Base-by-base conservation (phyloP, 192 early-diverging fungal genomes). In the Thamnidium elegans region DNA sequence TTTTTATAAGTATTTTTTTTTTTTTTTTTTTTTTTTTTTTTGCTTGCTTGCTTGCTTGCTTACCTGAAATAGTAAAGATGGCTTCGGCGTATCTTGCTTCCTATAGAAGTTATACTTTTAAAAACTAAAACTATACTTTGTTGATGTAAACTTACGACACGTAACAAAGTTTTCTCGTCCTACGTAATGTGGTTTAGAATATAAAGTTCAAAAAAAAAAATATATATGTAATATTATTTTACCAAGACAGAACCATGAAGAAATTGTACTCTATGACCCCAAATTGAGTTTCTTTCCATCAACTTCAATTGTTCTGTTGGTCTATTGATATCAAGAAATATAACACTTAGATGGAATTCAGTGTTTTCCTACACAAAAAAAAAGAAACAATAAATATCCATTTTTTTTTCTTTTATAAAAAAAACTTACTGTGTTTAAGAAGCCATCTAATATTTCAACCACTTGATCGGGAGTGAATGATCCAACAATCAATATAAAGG, bases 51-150 rank as follows among this genome's bases (percentile, higher is more conserved):
- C n/a, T n/a, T n/a, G n/a, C n/a, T 46, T 19, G 4, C 6, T 32
- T 69, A 72, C 78, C 78, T 50, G 79, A 71, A 36, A 81, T 72
- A 45, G 74, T 70, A 66, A 81, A 81, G 26, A 81, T 72, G 3
- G 68, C 79, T 30, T 69, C 53, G 23, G 79, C 79, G 47, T 69
- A 70, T 32, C 71, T 55, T 14, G 55, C 79, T 65, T 78, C 76
- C 71, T 63, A 52, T 13, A 63, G 4, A 7, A 63, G 3, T n/a
- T 56, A 56, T 51, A n/a, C 7, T 8, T 51, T 21, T 51, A 15
- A 45, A 45, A 45, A 9, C 14, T 13, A 45, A 13, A 45, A 4
- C 8, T 45, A 4, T 45, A 45, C 44, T 45, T 45, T 0, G 15
- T 34, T n/a, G 7, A 26, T 3, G 26, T 26, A 26, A 26, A 56